Evolutionary conservation across 345 rosid species (phyloP).

Genomic region (Rhodamnia argentea): DNA sequence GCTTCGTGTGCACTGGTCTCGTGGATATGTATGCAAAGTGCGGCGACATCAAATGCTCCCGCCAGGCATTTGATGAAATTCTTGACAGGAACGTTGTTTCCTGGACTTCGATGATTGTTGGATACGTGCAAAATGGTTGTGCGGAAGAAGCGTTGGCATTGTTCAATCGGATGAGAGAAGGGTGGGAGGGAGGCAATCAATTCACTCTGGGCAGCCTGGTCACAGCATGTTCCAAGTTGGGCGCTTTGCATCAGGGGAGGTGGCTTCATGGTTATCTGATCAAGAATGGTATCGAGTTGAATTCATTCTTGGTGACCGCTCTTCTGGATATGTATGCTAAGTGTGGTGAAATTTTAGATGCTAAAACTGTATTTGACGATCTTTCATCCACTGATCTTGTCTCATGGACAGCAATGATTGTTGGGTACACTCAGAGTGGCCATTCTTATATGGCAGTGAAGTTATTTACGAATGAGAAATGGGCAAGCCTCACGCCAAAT

Average conservation of each 20-base stretch:
- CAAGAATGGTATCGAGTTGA: slow-evolving; percentile 48
- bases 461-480: slow-evolving; percentile 47
- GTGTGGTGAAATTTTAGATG: slow-evolving; percentile 50
- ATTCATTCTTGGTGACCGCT: slow-evolving; percentile 51
- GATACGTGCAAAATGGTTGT: slow-evolving; percentile 59
- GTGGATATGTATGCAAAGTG: slow-evolving; percentile 82
- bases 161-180: slow-evolving; percentile 67
- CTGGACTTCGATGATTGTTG: slow-evolving; percentile 84
- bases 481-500: slow-evolving; percentile 43
- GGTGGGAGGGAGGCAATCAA: slow-evolving; percentile 32
- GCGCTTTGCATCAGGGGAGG: slow-evolving; percentile 66
- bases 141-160: slow-evolving; percentile 36
- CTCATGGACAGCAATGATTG: slow-evolving; percentile 89
- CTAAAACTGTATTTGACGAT: slow-evolving; percentile 40
- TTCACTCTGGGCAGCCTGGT: slow-evolving; percentile 56
- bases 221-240: slow-evolving; percentile 59
- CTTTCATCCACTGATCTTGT: slow-evolving; percentile 40
- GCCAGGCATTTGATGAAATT: slow-evolving; percentile 37
- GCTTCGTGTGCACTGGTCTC: slow-evolving; percentile 57
- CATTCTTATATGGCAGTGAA: slow-evolving; percentile 38
- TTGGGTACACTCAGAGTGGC: slow-evolving; percentile 65
- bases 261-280: slow-evolving; percentile 66
- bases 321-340: slow-evolving; percentile 72
- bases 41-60: slow-evolving; percentile 29
- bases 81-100: slow-evolving; percentile 44